Evolutionary conservation across 2,329 filamentous ascomycete genomes (phyloP), one percentile per base, ranked within the genome.

Genomic region (Tolypocladium amazonense): DNA sequence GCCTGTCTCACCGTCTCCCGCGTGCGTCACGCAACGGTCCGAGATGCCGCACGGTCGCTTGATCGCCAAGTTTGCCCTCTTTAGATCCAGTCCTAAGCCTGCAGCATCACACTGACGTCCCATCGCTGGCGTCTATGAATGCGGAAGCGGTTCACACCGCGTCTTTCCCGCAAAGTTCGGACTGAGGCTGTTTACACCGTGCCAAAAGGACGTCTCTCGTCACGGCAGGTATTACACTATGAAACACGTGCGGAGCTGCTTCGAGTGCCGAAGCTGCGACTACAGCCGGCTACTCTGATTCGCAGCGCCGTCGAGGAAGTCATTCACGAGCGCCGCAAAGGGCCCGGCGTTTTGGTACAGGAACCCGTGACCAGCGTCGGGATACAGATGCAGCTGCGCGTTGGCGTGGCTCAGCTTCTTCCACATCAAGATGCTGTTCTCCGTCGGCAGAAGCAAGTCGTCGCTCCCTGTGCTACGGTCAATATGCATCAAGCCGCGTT

Each of bases 391-490:
- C 38, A 74, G 63, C 52, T 70, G 70, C 20, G 69, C 70, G 20
- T 67, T 63, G 4, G 64, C 62, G 33, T 68, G 65, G 47, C 65
- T 69, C 50, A 76, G 56, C 62, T 70, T 72, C 56, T 69, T 68
- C 70, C 73, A 75, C 66, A 76, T 66, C 20, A 73, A 47, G 15
- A 71, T 70, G 60, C 73, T 76, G 50, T 76, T 75, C 30, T 71
- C 70, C 0, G 70, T 73, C 5, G 75, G 73, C 4, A 73, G 52
- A 25, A 75, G 58, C 41, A 73, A 52, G 63, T 73, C 73, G 53
- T 74, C 64, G 58, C 67, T 68, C 55, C 73, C 70, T 74, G 57
- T 54, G 50, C 39, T 37, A 58, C 53, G 35, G 41, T 38, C 43
- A 45, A 41, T 8, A 59, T 54, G 54, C 52, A 47, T 37, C 50